These are phyloP conservation scores for Pseudophaeomoniella oleicola DNA, from an alignment of 2,329 filamentous ascomycete species.

Conservation along the genomic window DNA sequence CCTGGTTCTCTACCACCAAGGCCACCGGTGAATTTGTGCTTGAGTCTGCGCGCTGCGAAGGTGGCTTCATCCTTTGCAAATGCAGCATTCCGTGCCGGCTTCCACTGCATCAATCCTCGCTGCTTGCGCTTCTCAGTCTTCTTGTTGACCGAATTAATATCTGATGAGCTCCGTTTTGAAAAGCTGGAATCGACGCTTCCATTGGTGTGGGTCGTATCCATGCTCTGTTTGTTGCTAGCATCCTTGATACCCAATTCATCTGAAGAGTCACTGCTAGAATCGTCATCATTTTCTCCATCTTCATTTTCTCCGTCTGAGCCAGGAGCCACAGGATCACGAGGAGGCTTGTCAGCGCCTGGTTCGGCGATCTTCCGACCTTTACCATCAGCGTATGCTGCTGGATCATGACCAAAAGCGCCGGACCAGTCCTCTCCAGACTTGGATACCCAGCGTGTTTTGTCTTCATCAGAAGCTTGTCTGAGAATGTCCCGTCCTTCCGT, in stretches of 20 bases:
- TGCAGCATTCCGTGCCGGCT: conserved; percentile 66
- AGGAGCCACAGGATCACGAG: conserved; percentile 36
- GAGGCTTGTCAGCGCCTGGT: conserved; percentile 36
- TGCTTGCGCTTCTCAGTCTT: conserved; percentile 63
- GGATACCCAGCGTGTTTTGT: conserved; percentile 63
- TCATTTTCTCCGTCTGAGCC: conserved; percentile 21
- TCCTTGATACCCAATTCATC: conserved; percentile 47
- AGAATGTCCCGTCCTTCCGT: conserved; percentile 69
- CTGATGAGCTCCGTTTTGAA: conserved; percentile 9
- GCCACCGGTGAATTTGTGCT: conserved; percentile 55
- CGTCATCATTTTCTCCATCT: conserved; percentile 12
- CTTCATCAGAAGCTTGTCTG: conserved; percentile 51
- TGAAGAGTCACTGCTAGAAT: conserved; percentile 18
- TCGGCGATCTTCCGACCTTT: conserved; percentile 40
- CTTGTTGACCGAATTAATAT: conserved; percentile 22
- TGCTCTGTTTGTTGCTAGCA: conserved; percentile 23
- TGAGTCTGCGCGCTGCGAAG: conserved; percentile 61
- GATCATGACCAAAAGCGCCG: conserved; percentile 70
- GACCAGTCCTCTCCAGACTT: conserved; percentile 77
- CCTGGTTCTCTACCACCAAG: conserved; percentile 73
- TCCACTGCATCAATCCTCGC: conserved; percentile 89
- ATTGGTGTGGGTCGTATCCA: conserved; percentile 25
- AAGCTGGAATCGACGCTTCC: conserved; percentile 2
- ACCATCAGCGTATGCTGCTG: conserved; percentile 42
- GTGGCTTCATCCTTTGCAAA: conserved; percentile 83